A percentile compares a stretch with the other conserved stretches of the same genome.
These are phyloP conservation scores for Fusarium burgessii DNA, from an alignment of 2,329 filamentous ascomycete species.

Conservation along the genomic window DNA sequence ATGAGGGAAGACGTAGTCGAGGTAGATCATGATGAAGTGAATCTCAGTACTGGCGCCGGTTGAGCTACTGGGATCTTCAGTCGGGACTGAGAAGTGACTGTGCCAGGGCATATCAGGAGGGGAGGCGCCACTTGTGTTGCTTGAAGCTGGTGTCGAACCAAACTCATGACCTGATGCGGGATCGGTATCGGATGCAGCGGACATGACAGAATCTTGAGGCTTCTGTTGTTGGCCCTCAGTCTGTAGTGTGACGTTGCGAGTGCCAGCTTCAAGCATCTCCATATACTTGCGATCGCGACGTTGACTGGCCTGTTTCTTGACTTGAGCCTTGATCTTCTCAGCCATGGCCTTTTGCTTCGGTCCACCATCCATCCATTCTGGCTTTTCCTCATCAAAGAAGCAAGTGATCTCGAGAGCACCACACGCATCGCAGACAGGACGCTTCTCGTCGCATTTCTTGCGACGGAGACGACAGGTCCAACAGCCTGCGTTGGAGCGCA, in stretches of 20 bases:
- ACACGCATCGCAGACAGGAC: constrained; percentile 65
- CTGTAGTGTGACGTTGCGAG: constrained; percentile 44
- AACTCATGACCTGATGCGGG: constrained; percentile 41
- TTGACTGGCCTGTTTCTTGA: constrained; percentile 65
- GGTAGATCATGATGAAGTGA: constrained; percentile 67
- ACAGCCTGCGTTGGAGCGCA: constrained; percentile 63
- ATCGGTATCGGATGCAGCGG: constrained; percentile 48
- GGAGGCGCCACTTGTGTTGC: constrained; percentile 48
- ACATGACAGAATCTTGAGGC: constrained; percentile 20
- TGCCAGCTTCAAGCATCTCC: constrained; percentile 55
- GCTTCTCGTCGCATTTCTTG: constrained; percentile 70
- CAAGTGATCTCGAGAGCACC: constrained; percentile 67
- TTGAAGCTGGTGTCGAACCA: constrained; percentile 47
- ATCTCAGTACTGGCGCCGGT: constrained; percentile 49
- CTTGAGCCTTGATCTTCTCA: constrained; percentile 66
- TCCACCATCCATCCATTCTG: constrained; percentile 69
- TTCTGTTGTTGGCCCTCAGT: constrained; percentile 13
- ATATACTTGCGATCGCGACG: constrained; percentile 64
- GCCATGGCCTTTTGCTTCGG: constrained; percentile 63
- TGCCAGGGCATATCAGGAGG: constrained; percentile 52
- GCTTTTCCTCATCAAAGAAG: constrained; percentile 63
- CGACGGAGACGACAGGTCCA: constrained; percentile 72
- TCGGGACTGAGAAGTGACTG: constrained; percentile 43
- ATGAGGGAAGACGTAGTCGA: constrained; percentile 72
- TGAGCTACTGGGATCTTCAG: constrained; percentile 39